These are phyloP conservation scores for Dactylella cylindrospora DNA, from an alignment of 2,329 filamentous ascomycete species.

Conservation along the genomic window DNA sequence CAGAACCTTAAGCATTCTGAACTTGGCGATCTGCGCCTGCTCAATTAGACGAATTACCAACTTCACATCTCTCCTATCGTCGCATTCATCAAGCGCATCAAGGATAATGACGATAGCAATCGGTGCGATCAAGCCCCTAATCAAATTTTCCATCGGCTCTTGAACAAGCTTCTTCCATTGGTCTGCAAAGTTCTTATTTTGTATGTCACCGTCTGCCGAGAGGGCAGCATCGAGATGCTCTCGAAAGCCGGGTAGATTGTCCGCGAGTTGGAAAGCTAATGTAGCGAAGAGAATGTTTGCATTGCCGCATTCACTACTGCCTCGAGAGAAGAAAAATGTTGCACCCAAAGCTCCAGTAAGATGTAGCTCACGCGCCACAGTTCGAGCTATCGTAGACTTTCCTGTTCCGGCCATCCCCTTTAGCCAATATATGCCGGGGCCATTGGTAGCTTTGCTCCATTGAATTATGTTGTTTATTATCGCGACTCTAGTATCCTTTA, in stretches of 20 bases:
- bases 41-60: neutral
- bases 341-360: slow-evolving; percentile 17
- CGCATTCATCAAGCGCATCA: slow-evolving; percentile 51
- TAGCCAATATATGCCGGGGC: slow-evolving; percentile 51
- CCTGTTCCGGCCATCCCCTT: slow-evolving; percentile 51
- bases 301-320: slow-evolving; percentile 3
- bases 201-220: too few relatives aligned
- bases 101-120: slow-evolving; percentile 47
- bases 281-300: slow-evolving; percentile 26
- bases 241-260: too few relatives aligned
- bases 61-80: slow-evolving; percentile 42
- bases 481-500: slow-evolving; percentile 46
- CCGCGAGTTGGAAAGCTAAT: slow-evolving; percentile 14
- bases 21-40: neutral
- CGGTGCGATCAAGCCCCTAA: neutral
- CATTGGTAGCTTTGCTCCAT: slow-evolving; percentile 22
- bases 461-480: slow-evolving; percentile 42
- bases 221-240: too few relatives aligned
- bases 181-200: slow-evolving; percentile 46
- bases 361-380: neutral
- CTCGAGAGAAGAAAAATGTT: slow-evolving; percentile 45
- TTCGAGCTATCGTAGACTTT: slow-evolving; percentile 17
- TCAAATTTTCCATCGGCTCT: slow-evolving; percentile 49
- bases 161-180: slow-evolving; percentile 54
- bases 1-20: slow-evolving; percentile 41